Base-by-base conservation (phyloP, 495 filamentous ascomycete genomes). In the Hypoxylon trugodes region DNA sequence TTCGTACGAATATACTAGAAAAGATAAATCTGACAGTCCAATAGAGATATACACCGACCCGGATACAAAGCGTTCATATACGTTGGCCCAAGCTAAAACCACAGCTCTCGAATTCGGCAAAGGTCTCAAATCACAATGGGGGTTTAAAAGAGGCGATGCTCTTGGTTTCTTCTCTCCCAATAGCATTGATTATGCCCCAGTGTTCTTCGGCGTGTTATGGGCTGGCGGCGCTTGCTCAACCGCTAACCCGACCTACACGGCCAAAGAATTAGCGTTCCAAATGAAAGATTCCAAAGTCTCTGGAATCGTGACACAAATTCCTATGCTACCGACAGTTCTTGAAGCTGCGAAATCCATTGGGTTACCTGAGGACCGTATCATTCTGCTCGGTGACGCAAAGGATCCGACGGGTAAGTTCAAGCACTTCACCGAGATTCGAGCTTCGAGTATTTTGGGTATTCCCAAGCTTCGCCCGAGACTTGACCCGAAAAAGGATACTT, bases 221-320 rank as follows among this genome's bases (percentile, higher is more conserved):
- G 90, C 93, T 0, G 94, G 93, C 40, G 94, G 91, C 15, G 78
- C 88, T 43, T 71, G 91, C 13, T 91, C 89, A 2, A 90, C 95
- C 0, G 92, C 92, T 8, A 97, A 97, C 71, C 93, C 95, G 18
- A 84, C 84, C 1, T 97, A 97, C 75, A 96, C 89, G 1, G 84
- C 80, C 18, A 87, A 96, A 5, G 94, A 98, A 71, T 82, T 98
- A 10, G 88, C 89, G 13, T 96, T 90, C 72, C 95, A 97, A 74
- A 83, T 98, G 58, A 86, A 89, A 65, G 89, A 96, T 73, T 88
- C 90, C 0, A 82, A 84, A 1, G 92, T 92, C 25, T 92, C 88
- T 68, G 91, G 80, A 1, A 73, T 98, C 16, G 83, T 89, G 2
- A 98, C 95, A 0, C 89, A 80, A 48, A 66, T 79, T 5, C 73